Evolutionary conservation across 2,329 filamentous ascomycete species (phyloP).

Genomic region (Neofusicoccum kwambonambiense): DNA sequence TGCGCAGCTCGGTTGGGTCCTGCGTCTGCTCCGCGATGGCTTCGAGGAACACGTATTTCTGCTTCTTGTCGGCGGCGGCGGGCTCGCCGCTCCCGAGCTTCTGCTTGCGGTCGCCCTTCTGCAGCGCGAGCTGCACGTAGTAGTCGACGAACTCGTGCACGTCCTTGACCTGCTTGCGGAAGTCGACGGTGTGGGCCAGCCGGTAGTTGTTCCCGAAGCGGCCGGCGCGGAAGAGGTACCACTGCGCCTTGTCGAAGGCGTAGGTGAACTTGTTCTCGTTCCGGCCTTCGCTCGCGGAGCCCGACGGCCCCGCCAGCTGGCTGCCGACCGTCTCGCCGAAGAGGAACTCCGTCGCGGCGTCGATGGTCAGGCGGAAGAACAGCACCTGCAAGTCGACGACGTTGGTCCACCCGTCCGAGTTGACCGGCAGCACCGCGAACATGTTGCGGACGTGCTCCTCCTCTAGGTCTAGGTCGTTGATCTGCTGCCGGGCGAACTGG

Average conservation of each 20-base stretch:
- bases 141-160: slow-evolving; percentile 44
- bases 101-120: slow-evolving; percentile 8
- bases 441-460: slow-evolving; percentile 60
- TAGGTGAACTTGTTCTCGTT: slow-evolving; percentile 38
- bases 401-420: slow-evolving; percentile 43
- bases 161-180: slow-evolving; percentile 5
- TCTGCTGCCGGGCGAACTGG: slow-evolving; percentile 53
- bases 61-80: slow-evolving; percentile 27
- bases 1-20: slow-evolving; percentile 43
- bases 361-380: slow-evolving; percentile 51
- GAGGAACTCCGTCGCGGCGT: slow-evolving; percentile 50
- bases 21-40: slow-evolving; percentile 47
- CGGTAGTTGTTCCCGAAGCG: slow-evolving; percentile 39
- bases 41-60: slow-evolving; percentile 47
- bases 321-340: slow-evolving; percentile 45
- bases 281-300: slow-evolving; percentile 13
- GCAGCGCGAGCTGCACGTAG: slow-evolving; percentile 46
- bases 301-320: slow-evolving; percentile 34
- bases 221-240: slow-evolving; percentile 35
- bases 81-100: slow-evolving; percentile 30
- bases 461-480: slow-evolving; percentile 56
- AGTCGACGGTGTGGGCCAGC: slow-evolving; percentile 17
- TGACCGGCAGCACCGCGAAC: slow-evolving; percentile 55
- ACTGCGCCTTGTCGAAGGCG: slow-evolving; percentile 45
- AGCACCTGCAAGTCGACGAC: slow-evolving; percentile 40